Evolutionary conservation across 768 basidiomycete species (phyloP).

Genomic region (Phaeotremella fagi): DNA sequence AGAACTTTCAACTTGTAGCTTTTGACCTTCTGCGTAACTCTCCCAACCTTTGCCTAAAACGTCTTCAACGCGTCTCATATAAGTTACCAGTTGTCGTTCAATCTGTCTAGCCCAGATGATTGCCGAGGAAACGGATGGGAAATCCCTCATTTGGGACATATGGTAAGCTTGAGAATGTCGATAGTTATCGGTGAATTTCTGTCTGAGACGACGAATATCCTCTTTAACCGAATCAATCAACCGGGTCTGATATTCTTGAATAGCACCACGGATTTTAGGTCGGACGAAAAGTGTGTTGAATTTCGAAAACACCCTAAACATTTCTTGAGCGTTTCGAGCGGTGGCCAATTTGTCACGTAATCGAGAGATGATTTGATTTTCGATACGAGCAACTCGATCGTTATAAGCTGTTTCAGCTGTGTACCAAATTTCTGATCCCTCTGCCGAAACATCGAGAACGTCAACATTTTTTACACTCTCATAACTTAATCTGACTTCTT

Average conservation of each 20-base stretch:
- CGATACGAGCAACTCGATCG: constrained; percentile 91
- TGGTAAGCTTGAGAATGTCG: constrained; percentile 92
- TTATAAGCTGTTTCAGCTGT: constrained; percentile 97
- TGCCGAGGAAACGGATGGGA: constrained; percentile 95
- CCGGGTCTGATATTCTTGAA: constrained; percentile 98
- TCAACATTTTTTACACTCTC: constrained; percentile 97
- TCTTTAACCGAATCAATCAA: constrained; percentile 98
- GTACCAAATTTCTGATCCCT: constrained; percentile 97
- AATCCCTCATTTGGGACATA: constrained; percentile 97
- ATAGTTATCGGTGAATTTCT: constrained; percentile 98
- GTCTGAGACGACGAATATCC: constrained; percentile 90
- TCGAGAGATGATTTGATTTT: constrained; percentile 96
- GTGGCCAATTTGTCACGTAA: constrained; percentile 87
- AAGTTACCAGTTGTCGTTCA: constrained; percentile 86
- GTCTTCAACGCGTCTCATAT: constrained; percentile 99
- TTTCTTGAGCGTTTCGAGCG: constrained; percentile 95
- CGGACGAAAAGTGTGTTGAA: constrained; percentile 96
- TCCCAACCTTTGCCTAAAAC: constrained; percentile 98
- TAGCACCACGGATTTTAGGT: constrained; percentile 96
- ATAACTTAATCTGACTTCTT: constrained; percentile 92
- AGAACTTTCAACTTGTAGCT: constrained; percentile 81
- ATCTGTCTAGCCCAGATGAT: constrained; percentile 99
- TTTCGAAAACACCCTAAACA: constrained; percentile 98
- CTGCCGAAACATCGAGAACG: constrained; percentile 90
- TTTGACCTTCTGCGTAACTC: constrained; percentile 97